Evolutionary conservation across 2,329 filamentous ascomycete genomes (phyloP).

Genomic region (Diaporthe helianthi): DNA sequence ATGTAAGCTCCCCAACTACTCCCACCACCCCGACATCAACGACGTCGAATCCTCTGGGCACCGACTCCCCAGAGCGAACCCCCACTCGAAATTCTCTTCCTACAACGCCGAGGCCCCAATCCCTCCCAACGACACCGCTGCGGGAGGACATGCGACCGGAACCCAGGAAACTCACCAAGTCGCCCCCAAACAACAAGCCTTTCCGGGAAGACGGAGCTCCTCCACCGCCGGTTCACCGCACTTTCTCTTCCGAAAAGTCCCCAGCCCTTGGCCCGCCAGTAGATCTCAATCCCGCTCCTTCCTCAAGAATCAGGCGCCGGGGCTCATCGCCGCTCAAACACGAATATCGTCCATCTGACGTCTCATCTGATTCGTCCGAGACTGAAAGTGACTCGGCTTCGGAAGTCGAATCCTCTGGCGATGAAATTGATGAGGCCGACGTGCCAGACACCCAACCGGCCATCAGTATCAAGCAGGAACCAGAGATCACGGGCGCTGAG

Average conservation of each 20-base stretch:
- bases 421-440: slow-evolving; percentile 66
- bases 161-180: slow-evolving; percentile 44
- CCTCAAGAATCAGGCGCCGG: slow-evolving; percentile 66
- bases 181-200: slow-evolving; percentile 44
- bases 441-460: slow-evolving; percentile 65
- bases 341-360: slow-evolving; percentile 88
- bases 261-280: slow-evolving; percentile 53
- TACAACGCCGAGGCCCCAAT: slow-evolving; percentile 35
- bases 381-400: slow-evolving; percentile 63
- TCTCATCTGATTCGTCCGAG: slow-evolving; percentile 67
- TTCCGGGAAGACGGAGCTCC: slow-evolving; percentile 62
- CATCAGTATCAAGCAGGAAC: slow-evolving; percentile 60
- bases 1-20: slow-evolving; percentile 42
- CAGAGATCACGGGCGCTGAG: slow-evolving; percentile 41
- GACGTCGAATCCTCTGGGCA: slow-evolving; percentile 29
- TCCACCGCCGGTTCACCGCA: slow-evolving; percentile 62
- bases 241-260: slow-evolving; percentile 48
- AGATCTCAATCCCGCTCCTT: slow-evolving; percentile 51
- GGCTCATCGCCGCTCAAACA: slow-evolving; percentile 95
- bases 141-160: slow-evolving; percentile 50
- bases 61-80: slow-evolving; percentile 46
- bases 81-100: slow-evolving; percentile 46
- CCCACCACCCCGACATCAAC: slow-evolving; percentile 38
- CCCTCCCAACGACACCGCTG: slow-evolving; percentile 41
- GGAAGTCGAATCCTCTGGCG: slow-evolving; percentile 55